Conservation (phyloP, 2,329 filamentous ascomycete species). For the Venturia nashicola region DNA sequence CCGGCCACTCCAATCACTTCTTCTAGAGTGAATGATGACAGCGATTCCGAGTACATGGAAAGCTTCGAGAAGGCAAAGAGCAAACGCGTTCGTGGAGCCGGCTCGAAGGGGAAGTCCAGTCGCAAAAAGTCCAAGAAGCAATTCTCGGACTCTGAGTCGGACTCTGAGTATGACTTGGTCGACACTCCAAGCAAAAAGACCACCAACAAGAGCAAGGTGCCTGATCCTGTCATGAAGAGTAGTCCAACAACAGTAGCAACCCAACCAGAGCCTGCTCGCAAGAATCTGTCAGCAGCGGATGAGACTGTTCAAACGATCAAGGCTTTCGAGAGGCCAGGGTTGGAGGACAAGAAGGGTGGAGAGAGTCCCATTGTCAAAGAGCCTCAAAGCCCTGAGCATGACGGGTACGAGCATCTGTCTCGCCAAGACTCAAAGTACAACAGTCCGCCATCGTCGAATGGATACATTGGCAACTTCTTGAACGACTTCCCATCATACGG, state of each 20-base stretch:
- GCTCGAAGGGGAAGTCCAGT: not conserved
- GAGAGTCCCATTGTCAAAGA: not conserved
- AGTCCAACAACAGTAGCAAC: not conserved
- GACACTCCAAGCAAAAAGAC: not conserved
- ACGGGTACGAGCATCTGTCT: not conserved
- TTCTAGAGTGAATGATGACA: not conserved
- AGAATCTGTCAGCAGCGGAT: not conserved
- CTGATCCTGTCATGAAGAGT: not conserved
- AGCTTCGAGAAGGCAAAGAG: not conserved
- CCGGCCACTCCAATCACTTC: not conserved
- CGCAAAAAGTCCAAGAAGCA: not conserved
- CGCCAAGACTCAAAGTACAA: not conserved
- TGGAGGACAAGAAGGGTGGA: not conserved
- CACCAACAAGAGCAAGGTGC: not conserved
- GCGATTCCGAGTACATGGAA: conserved; percentile 1
- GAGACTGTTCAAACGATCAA: not conserved
- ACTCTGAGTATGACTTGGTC: not conserved
- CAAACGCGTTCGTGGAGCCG: not conserved
- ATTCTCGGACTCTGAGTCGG: not conserved
- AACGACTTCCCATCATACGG: not conserved
- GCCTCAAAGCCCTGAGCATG: not conserved
- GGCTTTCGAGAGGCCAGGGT: not conserved
- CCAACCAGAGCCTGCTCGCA: not conserved
- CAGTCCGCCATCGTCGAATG: not conserved
- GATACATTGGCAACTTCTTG: not conserved